phyloP scores from a whole-genome alignment of 148 eudicot species.

The Rheum nobile region DNA sequence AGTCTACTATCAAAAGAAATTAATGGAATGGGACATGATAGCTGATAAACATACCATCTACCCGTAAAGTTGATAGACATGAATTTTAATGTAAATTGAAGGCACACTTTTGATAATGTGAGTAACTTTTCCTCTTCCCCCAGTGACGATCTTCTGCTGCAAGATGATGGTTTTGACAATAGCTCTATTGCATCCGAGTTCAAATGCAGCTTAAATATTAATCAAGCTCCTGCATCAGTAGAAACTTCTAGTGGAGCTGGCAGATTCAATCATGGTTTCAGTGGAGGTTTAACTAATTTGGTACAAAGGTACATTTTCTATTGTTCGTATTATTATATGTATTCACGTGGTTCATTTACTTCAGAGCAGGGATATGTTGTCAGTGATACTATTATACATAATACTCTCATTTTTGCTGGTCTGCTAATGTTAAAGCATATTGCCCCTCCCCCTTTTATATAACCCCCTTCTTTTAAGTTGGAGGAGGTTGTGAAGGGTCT shows the following conservation, averaged over 20 bases:
- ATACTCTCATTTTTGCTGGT: neutral
- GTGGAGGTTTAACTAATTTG: conserved; percentile 21
- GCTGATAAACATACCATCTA: neutral
- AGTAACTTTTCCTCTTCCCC: conserved; percentile 5
- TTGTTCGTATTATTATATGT: neutral
- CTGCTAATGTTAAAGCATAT: neutral
- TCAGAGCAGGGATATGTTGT: neutral
- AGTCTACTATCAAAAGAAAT: neutral
- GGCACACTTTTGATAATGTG: neutral
- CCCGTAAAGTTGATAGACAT: neutral
- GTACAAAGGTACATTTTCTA: conserved; percentile 40
- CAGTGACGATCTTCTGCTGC: conserved; percentile 83
- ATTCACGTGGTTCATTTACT: neutral
- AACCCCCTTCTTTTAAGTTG: no score
- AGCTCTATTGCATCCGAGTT: conserved; percentile 45
- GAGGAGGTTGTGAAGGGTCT: no score
- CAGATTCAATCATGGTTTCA: conserved; percentile 25
- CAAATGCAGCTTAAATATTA: conserved; percentile 37
- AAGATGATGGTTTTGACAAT: conserved; percentile 62
- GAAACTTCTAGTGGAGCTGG: conserved; percentile 37
- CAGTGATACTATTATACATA: no score
- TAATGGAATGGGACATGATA: neutral
- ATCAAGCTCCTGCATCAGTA: conserved; percentile 25
- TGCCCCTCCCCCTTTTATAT: neutral
- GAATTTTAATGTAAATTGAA: neutral